Evolutionary conservation across 2,329 filamentous ascomycete genomes (phyloP).

Genomic region (Fusarium sp.): DNA sequence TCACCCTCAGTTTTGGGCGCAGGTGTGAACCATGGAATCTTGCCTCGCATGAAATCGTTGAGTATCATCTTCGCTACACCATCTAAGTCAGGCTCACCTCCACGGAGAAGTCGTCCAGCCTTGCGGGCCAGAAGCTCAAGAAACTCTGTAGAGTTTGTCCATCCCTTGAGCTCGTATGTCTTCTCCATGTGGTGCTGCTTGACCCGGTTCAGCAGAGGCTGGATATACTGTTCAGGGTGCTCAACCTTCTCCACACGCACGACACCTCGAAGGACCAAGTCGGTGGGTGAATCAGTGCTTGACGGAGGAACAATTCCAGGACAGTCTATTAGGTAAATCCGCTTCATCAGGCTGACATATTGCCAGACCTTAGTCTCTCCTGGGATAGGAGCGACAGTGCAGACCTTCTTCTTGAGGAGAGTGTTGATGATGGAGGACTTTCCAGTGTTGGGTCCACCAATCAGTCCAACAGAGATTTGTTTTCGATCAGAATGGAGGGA

Average conservation of each 20-base stretch:
- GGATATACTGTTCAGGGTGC: slow-evolving; percentile 94
- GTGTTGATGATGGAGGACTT: slow-evolving; percentile 99
- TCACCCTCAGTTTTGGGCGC: slow-evolving; percentile 69
- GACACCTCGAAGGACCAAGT: slow-evolving; percentile 88
- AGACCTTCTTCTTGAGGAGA: slow-evolving; percentile 90
- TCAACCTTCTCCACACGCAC: slow-evolving; percentile 96
- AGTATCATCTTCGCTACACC: slow-evolving; percentile 96
- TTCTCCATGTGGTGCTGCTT: slow-evolving; percentile 89
- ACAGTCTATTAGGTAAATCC: slow-evolving; percentile 91
- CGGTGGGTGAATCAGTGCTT: slow-evolving; percentile 81
- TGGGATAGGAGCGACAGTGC: slow-evolving; percentile 91
- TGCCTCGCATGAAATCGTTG: slow-evolving; percentile 94
- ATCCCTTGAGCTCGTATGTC: slow-evolving; percentile 88
- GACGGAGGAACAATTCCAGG: slow-evolving; percentile 95
- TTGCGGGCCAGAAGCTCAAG: slow-evolving; percentile 88
- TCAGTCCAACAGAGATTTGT: slow-evolving; percentile 90
- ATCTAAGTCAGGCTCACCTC: slow-evolving; percentile 93
- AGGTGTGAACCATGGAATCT: slow-evolving; percentile 94
- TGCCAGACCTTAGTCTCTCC: slow-evolving; percentile 99
- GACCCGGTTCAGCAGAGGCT: slow-evolving; percentile 79
- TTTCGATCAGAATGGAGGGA: slow-evolving; percentile 88
- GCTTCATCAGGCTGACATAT: slow-evolving; percentile 94
- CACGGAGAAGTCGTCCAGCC: slow-evolving; percentile 83
- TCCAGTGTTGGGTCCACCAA: slow-evolving; percentile 83
- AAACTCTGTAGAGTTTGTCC: slow-evolving; percentile 80